Conservation (phyloP, 306 rosid genomes). For the Inga oerstediana region DNA sequence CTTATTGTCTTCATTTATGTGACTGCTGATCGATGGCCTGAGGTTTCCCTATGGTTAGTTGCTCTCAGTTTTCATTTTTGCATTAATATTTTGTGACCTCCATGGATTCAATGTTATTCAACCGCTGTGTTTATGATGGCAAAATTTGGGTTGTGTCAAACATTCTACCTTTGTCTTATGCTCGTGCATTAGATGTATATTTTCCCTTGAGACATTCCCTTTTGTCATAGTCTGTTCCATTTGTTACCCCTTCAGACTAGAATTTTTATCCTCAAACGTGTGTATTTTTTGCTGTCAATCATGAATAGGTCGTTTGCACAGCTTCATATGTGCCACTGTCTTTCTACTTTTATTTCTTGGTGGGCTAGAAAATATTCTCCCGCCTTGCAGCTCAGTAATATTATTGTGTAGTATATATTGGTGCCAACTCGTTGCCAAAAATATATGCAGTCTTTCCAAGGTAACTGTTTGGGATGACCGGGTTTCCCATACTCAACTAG, state of each 20-base stretch:
- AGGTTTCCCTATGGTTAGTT: background rate
- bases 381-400: background rate
- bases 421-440: background rate
- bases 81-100: background rate
- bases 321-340: background rate
- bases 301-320: background rate
- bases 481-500: background rate
- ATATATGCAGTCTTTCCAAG: background rate
- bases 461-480: background rate
- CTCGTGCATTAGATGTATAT: background rate
- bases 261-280: background rate
- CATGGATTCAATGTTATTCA: background rate
- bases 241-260: background rate
- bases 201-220: background rate
- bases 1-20: background rate
- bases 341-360: background rate
- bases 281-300: background rate
- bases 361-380: background rate
- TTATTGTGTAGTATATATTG: background rate
- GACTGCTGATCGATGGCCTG: slow-evolving; percentile 5
- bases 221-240: background rate
- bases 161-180: background rate
- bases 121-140: background rate
- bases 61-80: background rate
- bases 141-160: background rate